These are phyloP conservation scores for Paspalum vaginatum DNA, from an alignment of 176 grass and related monocot species.

Conservation along the genomic window DNA sequence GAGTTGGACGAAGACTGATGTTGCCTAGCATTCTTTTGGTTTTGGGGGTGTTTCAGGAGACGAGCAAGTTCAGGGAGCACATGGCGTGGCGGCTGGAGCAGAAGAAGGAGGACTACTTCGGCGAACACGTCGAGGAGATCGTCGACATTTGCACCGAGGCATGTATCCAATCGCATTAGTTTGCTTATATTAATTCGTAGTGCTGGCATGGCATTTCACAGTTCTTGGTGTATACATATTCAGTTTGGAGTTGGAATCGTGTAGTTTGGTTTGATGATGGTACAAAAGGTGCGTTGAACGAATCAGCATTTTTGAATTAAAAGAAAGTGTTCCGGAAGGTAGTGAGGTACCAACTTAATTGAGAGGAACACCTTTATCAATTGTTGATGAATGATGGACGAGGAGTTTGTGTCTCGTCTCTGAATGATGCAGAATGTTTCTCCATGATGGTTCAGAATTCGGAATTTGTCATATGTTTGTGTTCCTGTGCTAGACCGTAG, in stretches of 20 bases:
- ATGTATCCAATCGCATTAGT: neutral
- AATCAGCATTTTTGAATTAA: neutral
- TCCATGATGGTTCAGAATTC: neutral
- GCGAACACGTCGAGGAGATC: conserved; percentile 68
- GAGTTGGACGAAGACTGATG: neutral
- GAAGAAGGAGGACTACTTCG: conserved; percentile 79
- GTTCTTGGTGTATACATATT: neutral
- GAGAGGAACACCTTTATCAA: neutral
- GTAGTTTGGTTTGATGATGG: neutral
- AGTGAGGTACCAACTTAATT: neutral
- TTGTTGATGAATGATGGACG: neutral
- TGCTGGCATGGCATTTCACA: neutral
- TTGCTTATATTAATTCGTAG: neutral
- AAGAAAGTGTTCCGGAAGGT: neutral
- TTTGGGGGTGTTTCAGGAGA: conserved; percentile 54
- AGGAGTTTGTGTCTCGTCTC: neutral
- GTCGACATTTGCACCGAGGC: conserved; percentile 91
- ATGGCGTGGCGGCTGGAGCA: conserved; percentile 72
- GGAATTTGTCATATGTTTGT: neutral
- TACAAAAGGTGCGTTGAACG: too few species aligned
- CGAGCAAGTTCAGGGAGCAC: conserved; percentile 78
- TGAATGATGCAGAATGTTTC: neutral
- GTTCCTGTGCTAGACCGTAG: neutral
- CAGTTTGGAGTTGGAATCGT: neutral
- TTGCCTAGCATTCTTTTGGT: neutral